These are phyloP conservation scores for Leccinum arenicola DNA, from an alignment of 768 basidiomycete genomes.

Conservation along the genomic window DNA sequence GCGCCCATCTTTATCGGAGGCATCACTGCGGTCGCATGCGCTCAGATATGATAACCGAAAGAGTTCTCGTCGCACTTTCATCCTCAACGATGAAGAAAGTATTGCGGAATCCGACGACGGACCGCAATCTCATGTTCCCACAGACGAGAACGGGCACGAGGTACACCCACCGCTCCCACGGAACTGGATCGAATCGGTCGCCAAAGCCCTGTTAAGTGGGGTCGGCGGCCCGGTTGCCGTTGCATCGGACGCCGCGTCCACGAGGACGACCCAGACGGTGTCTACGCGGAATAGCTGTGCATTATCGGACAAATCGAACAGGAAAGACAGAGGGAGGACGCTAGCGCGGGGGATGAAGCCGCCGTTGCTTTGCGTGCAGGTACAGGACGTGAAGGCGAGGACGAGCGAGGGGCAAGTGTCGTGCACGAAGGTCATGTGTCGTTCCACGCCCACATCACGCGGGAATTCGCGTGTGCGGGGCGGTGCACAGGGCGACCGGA, in stretches of 20 bases:
- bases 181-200: conserved; percentile 72
- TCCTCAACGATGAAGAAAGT: conserved; percentile 34
- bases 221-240: conserved; percentile 38
- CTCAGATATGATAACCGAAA: conserved; percentile 21
- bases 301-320: conserved; percentile 27
- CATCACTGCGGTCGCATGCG: conserved; percentile 34
- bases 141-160: conserved; percentile 32
- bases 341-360: conserved; percentile 21
- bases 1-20: conserved; percentile 31
- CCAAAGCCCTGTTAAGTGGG: conserved; percentile 59
- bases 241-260: conserved; percentile 26
- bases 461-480: conserved; percentile 43
- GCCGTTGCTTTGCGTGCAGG: conserved; percentile 33
- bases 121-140: conserved; percentile 26
- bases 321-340: conserved; percentile 16
- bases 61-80: conserved; percentile 30
- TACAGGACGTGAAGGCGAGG: conserved; percentile 30
- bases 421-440: conserved; percentile 58
- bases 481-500: conserved; percentile 21
- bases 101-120: conserved; percentile 22
- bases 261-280: conserved; percentile 16
- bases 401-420: conserved; percentile 39
- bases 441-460: conserved; percentile 68
- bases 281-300: conserved; percentile 25
- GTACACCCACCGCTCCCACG: conserved; percentile 54